These are phyloP conservation scores for Talaromyces piceae DNA, from an alignment of 2,329 filamentous ascomycete species.

Conservation along the genomic window DNA sequence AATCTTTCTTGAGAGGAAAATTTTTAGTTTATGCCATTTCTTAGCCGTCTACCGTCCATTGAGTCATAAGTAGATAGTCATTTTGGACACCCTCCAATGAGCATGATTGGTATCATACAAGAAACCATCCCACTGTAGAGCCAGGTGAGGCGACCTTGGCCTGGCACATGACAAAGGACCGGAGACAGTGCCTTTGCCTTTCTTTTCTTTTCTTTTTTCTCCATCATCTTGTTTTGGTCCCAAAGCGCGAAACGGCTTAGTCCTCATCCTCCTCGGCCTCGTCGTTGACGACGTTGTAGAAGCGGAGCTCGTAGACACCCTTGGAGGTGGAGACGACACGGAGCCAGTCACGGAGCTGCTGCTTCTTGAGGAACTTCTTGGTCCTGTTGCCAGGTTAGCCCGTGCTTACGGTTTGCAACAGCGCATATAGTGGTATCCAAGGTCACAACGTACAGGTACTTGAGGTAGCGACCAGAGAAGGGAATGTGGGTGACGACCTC, in stretches of 20 bases:
- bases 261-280: slow-evolving; percentile 97
- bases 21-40: no score
- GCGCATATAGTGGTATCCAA: not conserved
- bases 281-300: slow-evolving; percentile 99
- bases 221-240: not conserved
- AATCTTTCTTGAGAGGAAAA: no score
- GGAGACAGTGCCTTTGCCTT: not conserved
- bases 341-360: slow-evolving; percentile 99
- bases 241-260: slow-evolving; percentile 49
- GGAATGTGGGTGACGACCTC: slow-evolving; percentile 96
- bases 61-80: slow-evolving; percentile 22
- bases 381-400: slow-evolving; percentile 54
- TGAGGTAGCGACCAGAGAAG: slow-evolving; percentile 97
- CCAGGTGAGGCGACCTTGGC: not conserved
- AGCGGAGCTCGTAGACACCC: slow-evolving; percentile 99
- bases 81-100: not conserved
- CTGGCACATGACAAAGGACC: not conserved
- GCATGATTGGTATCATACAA: not conserved
- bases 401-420: not conserved
- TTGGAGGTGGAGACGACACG: slow-evolving; percentile 96
- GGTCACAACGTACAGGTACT: slow-evolving; percentile 79
- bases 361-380: slow-evolving; percentile 99
- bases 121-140: slow-evolving; percentile 1
- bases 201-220: not conserved
- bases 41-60: slow-evolving; percentile 22